These are phyloP conservation scores for Bothriochloa decipiens DNA, from an alignment of 176 grass and related monocot genomes.

Conservation along the genomic window DNA sequence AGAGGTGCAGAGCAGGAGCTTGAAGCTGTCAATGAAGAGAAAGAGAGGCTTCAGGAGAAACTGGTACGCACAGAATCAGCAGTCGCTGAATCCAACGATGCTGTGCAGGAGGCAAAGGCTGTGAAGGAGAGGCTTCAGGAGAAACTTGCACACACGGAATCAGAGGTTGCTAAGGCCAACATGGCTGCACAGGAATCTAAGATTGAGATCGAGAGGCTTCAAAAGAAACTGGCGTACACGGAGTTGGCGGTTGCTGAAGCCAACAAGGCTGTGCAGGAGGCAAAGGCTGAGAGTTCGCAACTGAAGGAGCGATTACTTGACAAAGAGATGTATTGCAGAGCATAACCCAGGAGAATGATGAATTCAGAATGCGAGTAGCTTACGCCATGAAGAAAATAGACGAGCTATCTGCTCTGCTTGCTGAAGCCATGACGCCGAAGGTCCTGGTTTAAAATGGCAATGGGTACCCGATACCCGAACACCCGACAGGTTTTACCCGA, in stretches of 20 bases:
- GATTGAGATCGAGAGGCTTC: conserved; percentile 49
- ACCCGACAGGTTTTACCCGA: no score
- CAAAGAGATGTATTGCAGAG: conserved; percentile 90
- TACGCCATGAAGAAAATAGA: conserved; percentile 72
- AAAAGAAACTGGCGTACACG: conserved; percentile 40
- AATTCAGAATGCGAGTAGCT: conserved; percentile 66
- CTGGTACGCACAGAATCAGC: conserved; percentile 50
- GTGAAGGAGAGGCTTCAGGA: conserved; percentile 58
- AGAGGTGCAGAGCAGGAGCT: conserved; percentile 55
- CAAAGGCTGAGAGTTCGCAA: conserved; percentile 56
- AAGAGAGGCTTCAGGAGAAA: conserved; percentile 59
- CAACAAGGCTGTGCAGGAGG: conserved; percentile 52
- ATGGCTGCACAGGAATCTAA: conserved; percentile 56
- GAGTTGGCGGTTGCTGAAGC: conserved; percentile 54
- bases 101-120: conserved; percentile 52
- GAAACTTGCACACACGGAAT: conserved; percentile 48
- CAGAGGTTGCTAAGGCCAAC: conserved; percentile 39
- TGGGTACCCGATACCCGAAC: no score
- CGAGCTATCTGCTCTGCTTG: conserved; percentile 66
- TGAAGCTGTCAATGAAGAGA: conserved; percentile 60
- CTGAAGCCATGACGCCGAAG: conserved; percentile 66
- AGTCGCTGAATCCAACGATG: conserved; percentile 44
- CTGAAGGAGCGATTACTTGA: conserved; percentile 85
- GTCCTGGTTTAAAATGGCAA: no score
- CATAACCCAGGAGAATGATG: conserved; percentile 90